Conservation (phyloP, 306 rosid genomes). For the Glycine tomentella region DNA sequence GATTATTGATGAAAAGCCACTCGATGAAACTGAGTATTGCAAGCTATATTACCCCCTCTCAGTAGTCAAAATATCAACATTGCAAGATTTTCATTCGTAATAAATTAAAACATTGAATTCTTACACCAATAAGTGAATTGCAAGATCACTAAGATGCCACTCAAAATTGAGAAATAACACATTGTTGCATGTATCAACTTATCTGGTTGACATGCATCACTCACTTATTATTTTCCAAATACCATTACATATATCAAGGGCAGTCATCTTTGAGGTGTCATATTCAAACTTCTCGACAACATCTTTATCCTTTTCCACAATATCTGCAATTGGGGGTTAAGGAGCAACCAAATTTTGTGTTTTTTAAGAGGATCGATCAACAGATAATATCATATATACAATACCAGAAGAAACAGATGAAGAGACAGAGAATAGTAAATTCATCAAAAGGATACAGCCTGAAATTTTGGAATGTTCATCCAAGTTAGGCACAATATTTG, state of each 20-base stretch:
- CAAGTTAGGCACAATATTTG: constrained; percentile 77
- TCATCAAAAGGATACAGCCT: constrained; percentile 87
- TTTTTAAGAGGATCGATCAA: constrained; percentile 13
- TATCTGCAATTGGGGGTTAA: constrained; percentile 64
- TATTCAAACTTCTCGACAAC: constrained; percentile 70
- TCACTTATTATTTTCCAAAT: constrained; percentile 76
- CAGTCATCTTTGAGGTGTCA: constrained; percentile 57
- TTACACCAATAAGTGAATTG: constrained; percentile 35
- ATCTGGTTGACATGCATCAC: constrained; percentile 34
- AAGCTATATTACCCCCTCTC: neutral
- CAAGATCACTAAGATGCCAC: constrained; percentile 24
- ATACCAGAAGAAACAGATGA: constrained; percentile 17
- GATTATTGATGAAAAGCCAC: constrained; percentile 26
- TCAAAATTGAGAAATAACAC: constrained; percentile 29
- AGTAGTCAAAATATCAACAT: constrained; percentile 30
- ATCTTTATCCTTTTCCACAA: constrained; percentile 72
- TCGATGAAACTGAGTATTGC: neutral
- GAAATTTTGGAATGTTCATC: constrained; percentile 67
- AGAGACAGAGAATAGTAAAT: constrained; percentile 27
- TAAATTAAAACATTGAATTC: constrained; percentile 29
- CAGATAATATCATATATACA: neutral
- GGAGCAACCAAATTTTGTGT: constrained; percentile 43
- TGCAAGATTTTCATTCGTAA: constrained; percentile 32
- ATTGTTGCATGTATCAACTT: constrained; percentile 38
- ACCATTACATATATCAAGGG: constrained; percentile 63